These are phyloP conservation scores for Chalara sp. DNA, from an alignment of 2,329 filamentous ascomycete genomes.

Conservation along the genomic window DNA sequence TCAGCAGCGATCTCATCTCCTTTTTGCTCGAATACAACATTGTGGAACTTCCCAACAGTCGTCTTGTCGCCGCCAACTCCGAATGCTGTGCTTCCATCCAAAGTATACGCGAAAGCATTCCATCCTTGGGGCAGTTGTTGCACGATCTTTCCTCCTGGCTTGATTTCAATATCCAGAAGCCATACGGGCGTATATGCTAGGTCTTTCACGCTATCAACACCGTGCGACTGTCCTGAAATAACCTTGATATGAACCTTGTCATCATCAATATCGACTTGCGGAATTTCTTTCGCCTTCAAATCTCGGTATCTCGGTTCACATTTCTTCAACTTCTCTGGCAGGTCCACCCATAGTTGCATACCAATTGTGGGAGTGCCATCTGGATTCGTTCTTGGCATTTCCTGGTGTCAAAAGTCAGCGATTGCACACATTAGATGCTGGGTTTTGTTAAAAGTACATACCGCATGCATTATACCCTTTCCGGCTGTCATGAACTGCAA, in stretches of 20 bases:
- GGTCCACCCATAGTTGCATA: slow-evolving; percentile 92
- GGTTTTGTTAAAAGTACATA: too few relatives aligned
- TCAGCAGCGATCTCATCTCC: slow-evolving; percentile 71
- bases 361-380: slow-evolving; percentile 77
- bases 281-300: slow-evolving; percentile 72
- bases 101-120: slow-evolving; percentile 84
- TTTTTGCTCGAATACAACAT: slow-evolving; percentile 76
- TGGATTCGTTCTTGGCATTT: slow-evolving; percentile 79
- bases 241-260: slow-evolving; percentile 78
- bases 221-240: slow-evolving; percentile 79
- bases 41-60: slow-evolving; percentile 67
- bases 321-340: slow-evolving; percentile 72
- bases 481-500: slow-evolving; percentile 98
- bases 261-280: slow-evolving; percentile 61
- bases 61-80: slow-evolving; percentile 43
- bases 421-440: too few relatives aligned
- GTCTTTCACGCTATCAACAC: slow-evolving; percentile 80
- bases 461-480: slow-evolving; percentile 79
- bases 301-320: slow-evolving; percentile 94
- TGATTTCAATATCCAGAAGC: slow-evolving; percentile 77
- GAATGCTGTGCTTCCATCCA: slow-evolving; percentile 66
- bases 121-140: slow-evolving; percentile 74
- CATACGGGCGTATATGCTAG: slow-evolving; percentile 96
- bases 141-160: slow-evolving; percentile 69
- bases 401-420: slow-evolving; percentile 26